Percentiles rank a stretch among this genome's conserved stretches.
Evolutionary conservation across 108 stramenopile species (phyloP).

Genomic region (Pelagomonas calceolata): DNA sequence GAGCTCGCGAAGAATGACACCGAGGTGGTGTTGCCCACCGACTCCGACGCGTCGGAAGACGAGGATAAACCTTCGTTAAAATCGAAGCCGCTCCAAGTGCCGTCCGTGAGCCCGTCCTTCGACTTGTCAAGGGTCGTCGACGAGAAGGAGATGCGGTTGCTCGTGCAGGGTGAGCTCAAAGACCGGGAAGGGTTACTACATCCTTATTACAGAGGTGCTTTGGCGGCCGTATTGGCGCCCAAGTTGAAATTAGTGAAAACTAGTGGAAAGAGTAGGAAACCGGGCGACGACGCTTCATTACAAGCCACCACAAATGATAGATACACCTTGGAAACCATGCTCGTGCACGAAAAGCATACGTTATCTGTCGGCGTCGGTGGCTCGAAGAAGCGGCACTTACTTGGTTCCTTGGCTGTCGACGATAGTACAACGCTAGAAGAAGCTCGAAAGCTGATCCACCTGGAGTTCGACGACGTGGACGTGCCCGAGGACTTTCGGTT

Average conservation of each 20-base stretch:
- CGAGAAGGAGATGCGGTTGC: background rate
- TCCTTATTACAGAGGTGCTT: background rate
- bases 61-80: background rate
- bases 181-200: background rate
- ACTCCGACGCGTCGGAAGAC: too few species aligned
- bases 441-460: background rate
- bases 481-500: slow-evolving; percentile 7
- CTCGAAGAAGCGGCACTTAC: background rate
- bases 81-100: too few species aligned
- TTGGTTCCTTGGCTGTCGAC: slow-evolving; percentile 3
- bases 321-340: slow-evolving; percentile 7
- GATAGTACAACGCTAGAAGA: slow-evolving; percentile 3
- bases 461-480: slow-evolving; percentile 12
- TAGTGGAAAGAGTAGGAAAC: too few species aligned
- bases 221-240: background rate
- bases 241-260: slow-evolving; percentile 1
- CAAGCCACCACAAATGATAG: background rate
- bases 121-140: background rate
- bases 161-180: background rate
- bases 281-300: background rate
- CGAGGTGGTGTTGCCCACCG: background rate
- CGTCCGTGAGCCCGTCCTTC: background rate
- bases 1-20: background rate
- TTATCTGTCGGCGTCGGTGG: background rate
- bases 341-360: background rate